These are phyloP conservation scores for Eutypella sp. DNA, from an alignment of 2,329 filamentous ascomycete genomes.

Conservation along the genomic window DNA sequence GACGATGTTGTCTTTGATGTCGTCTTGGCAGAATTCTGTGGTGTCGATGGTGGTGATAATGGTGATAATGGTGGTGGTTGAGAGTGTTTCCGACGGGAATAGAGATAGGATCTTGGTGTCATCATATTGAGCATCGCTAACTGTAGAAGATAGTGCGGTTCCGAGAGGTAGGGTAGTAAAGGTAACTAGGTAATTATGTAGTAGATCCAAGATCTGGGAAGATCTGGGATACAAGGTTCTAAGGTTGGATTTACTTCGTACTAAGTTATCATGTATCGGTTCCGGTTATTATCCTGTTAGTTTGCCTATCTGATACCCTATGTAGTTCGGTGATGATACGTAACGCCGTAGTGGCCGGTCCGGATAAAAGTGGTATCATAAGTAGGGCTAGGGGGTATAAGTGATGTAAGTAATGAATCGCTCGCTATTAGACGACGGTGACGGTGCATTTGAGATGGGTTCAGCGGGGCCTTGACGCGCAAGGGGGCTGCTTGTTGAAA, in stretches of 20 bases:
- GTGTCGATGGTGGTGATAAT: too few species aligned
- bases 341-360: not conserved
- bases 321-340: too few species aligned
- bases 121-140: slow-evolving; percentile 36
- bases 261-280: not conserved
- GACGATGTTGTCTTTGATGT: slow-evolving; percentile 9
- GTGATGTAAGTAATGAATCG: slow-evolving; percentile 8
- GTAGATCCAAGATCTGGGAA: slow-evolving; percentile 1
- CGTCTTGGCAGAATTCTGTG: slow-evolving; percentile 11
- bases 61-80: too few species aligned
- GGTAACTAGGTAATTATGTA: too few species aligned
- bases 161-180: slow-evolving; percentile 22
- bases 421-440: not conserved
- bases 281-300: slow-evolving; percentile 8
- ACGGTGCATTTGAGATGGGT: too few species aligned
- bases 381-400: too few species aligned
- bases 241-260: too few species aligned
- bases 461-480: too few species aligned
- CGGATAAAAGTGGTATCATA: not conserved
- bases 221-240: slow-evolving; percentile 12
- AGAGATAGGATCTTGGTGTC: slow-evolving; percentile 35
- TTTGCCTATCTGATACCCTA: not conserved
- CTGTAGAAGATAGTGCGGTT: too few species aligned
- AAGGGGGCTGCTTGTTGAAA: not conserved
- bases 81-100: slow-evolving; percentile 28